Base-by-base conservation (phyloP, 768 basidiomycete species). In the Boletus pseudo-olivaceus region DNA sequence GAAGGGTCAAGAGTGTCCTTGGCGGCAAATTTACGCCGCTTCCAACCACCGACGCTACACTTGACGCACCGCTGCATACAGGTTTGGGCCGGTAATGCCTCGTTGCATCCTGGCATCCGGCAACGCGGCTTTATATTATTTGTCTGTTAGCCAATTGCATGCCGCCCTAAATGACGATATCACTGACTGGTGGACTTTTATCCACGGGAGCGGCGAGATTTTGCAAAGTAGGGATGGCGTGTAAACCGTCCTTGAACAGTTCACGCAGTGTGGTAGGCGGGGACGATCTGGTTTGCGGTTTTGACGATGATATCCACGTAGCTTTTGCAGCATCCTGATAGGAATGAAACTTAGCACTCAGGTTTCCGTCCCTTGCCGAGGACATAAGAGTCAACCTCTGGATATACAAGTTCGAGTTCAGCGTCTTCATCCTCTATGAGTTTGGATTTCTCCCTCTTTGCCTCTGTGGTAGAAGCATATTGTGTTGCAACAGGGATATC, bases 1-100 rank as follows among this genome's bases (percentile, higher is more conserved):
- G 17, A n/a, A 20, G 27, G 27, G 20, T 44, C 47, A 29, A 27
- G 27, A n/a, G 34, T 19, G 19, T 49, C 32, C 20, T 45, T 17
- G 4, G 47, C 33, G 7, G 47, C 35, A 32, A 33, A 30, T 29
- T 17, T 56, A 7, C 49, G 55, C 26, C 47, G 56, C 9, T 60
- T 65, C 67, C 68, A 70, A 19, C 50, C 53, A 7, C 29, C 23
- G 19, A 62, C 19, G 43, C 49, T 53, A 41, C 67, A 70, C 15
- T 51, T 49, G 23, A 59, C 45, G 27, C 67, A 68, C 9, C 56
- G 57, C n/a, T 59, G 44, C 47, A 58, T 54, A n/a, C 37, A 23
- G 3, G 53, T 50, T 1, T 51, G 51, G 5, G 47, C n/a, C 0
- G 54, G 27, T 23, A 66, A 42, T 2, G n/a, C 8, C 14, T 58